Conservation (phyloP, 352 stramenopile genomes). For the Aphanomyces astaci region DNA sequence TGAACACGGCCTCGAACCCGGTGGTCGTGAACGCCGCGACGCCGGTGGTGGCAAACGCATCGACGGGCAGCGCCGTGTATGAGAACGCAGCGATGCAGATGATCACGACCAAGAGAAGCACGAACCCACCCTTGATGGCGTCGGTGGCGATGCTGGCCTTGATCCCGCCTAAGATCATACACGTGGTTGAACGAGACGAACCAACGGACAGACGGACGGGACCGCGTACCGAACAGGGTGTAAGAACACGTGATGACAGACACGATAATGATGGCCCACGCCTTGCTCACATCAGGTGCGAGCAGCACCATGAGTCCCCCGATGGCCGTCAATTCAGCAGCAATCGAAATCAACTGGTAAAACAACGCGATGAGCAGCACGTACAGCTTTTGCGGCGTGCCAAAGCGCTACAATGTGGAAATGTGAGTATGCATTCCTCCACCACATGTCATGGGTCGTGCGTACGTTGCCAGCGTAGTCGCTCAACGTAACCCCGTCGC, state of each 20-base stretch:
- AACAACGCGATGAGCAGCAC: conserved; percentile 58
- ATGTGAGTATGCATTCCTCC: no score
- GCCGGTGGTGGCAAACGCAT: conserved; percentile 44
- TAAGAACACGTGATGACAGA: conserved; percentile 66
- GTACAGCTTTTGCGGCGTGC: conserved; percentile 58
- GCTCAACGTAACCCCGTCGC: conserved; percentile 63
- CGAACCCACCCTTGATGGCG: conserved; percentile 60
- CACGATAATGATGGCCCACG: conserved; percentile 53
- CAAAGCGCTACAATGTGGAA: conserved; percentile 47
- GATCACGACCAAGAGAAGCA: conserved; percentile 45
- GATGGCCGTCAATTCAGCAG: conserved; percentile 58
- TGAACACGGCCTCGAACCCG: conserved; percentile 68
- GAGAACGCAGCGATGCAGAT: conserved; percentile 59
- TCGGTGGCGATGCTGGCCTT: conserved; percentile 64
- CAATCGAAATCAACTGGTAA: conserved; percentile 77
- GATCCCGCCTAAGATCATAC: conserved; percentile 31
- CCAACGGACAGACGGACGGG: neutral
- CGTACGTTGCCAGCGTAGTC: conserved; percentile 50
- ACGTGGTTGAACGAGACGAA: no score
- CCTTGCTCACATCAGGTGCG: conserved; percentile 37
- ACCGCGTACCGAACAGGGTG: conserved; percentile 39
- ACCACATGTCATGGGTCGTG: neutral
- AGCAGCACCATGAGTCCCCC: conserved; percentile 45
- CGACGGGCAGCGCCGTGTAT: conserved; percentile 39
- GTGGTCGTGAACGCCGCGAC: conserved; percentile 50